Evolutionary conservation across 495 filamentous ascomycete genomes (phyloP).

Genomic region (Penicillium flavigenum): DNA sequence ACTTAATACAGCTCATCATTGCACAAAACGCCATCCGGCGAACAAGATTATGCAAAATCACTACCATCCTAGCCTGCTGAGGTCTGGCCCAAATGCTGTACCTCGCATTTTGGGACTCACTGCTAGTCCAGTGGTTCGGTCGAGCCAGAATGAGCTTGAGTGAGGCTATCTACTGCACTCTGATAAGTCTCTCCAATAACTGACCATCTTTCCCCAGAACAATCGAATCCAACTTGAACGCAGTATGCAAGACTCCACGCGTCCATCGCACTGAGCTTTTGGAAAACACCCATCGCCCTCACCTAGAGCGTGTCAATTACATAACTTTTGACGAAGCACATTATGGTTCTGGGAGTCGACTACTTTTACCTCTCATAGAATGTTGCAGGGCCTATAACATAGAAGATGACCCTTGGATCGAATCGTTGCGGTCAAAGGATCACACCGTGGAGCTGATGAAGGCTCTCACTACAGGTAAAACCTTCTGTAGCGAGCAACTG

Average conservation of each 20-base stretch:
- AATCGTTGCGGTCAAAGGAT: constrained; percentile 45
- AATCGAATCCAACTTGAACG: constrained; percentile 76
- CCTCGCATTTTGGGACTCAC: constrained; percentile 82
- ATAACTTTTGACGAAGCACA: constrained; percentile 5
- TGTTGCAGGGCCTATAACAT: constrained; percentile 46
- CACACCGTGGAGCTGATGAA: constrained; percentile 43
- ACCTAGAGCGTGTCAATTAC: constrained; percentile 55
- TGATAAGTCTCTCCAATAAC: not conserved
- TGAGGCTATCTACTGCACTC: constrained; percentile 11
- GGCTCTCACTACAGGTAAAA: constrained; percentile 52
- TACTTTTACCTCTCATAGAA: constrained; percentile 21
- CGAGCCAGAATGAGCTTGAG: constrained; percentile 32
- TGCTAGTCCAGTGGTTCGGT: constrained; percentile 73
- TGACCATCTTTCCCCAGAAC: constrained; percentile 33
- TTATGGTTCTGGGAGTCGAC: constrained; percentile 11
- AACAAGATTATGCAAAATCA: constrained; percentile 76
- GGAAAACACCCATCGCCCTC: constrained; percentile 64
- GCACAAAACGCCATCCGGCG: constrained; percentile 54
- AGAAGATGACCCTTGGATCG: constrained; percentile 66
- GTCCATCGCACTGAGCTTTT: constrained; percentile 68
- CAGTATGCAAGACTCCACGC: constrained; percentile 70
- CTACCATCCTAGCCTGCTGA: constrained; percentile 56
- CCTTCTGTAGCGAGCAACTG: constrained; percentile 64
- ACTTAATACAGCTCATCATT: constrained; percentile 31
- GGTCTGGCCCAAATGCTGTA: constrained; percentile 38